Base-by-base conservation (phyloP, 73 alveolate genomes). In the Paramecium tetraurelia region DNA sequence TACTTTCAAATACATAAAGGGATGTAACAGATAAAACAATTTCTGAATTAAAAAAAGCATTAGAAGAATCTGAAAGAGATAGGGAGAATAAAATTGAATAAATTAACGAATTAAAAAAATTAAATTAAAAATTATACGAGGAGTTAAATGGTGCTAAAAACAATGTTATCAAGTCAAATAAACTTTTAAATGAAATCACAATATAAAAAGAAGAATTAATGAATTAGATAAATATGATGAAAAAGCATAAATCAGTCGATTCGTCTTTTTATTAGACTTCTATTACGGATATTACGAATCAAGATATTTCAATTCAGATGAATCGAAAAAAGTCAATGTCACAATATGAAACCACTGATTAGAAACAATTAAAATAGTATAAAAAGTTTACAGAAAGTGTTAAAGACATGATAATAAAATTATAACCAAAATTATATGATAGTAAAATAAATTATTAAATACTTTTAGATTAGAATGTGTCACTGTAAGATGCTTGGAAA, bases 41-140 rank as follows among this genome's bases (percentile, higher is more conserved):
- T 14, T 7, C 1, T 63, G 84, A 63, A 63, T 31, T 63, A 33
- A 63, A 33, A 63, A 63, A 63, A 27, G 84, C 84, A 63, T 63
- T 63, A 63, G 84, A 63, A 10, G 84, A 63, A 63, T 11, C 50
- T 63, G 84, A 63, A 63, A 27, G 84, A 27, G 84, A 63, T 31
- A 63, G 84, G 31, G 50, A 9, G 41, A 63, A 63, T 31, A 63
- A 63, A 63, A 63, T 27, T 63, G 84, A 63, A 63, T 31, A 12
- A 63, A 63, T 63, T 63, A 63, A 63, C 84, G 84, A 63, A 31
- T 63, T 63, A 63, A 63, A 63, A 63, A 63, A 63, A 27, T 63
- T 12, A 63, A 63, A 63, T 63, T 63, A 63, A 63, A 63, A 63
- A 63, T 63, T 63, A 33, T 33, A 63, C 6, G 84, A 63, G 11